Percentiles rank a stretch among this genome's conserved stretches.
Evolutionary conservation across 176 grass and related monocot genomes (phyloP).

Genomic region (Elymus sibiricus): DNA sequence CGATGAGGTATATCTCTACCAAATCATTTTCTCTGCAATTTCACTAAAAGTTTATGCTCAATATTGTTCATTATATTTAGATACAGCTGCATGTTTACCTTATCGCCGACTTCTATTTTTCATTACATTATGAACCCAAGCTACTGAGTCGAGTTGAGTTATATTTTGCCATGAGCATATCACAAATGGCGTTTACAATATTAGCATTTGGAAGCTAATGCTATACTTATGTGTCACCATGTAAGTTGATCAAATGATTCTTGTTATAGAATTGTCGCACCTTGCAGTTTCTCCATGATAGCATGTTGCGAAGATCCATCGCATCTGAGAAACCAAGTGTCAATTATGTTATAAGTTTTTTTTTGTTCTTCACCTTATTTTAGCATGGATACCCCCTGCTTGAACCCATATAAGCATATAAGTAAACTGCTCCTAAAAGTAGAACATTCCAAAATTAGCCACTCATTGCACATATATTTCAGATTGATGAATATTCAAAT

Average conservation of each 20-base stretch:
- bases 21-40: neutral
- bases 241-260: neutral
- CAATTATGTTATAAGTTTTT: neutral
- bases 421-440: neutral
- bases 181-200: neutral
- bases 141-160: neutral
- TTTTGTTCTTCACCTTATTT: neutral
- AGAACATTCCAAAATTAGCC: neutral
- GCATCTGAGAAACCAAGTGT: neutral
- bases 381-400: neutral
- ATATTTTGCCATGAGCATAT: neutral
- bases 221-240: neutral
- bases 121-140: neutral
- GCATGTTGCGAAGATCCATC: neutral
- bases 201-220: conserved; percentile 12
- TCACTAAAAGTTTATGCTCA: neutral
- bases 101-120: neutral
- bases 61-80: neutral
- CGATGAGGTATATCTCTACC: conserved; percentile 46
- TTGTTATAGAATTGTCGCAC: neutral
- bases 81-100: neutral
- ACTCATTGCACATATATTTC: conserved; percentile 13
- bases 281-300: neutral
- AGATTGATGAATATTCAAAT: conserved; percentile 57
- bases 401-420: neutral